Base-by-base conservation (phyloP, 108 stramenopile species). In the Nitzschia sp. region DNA sequence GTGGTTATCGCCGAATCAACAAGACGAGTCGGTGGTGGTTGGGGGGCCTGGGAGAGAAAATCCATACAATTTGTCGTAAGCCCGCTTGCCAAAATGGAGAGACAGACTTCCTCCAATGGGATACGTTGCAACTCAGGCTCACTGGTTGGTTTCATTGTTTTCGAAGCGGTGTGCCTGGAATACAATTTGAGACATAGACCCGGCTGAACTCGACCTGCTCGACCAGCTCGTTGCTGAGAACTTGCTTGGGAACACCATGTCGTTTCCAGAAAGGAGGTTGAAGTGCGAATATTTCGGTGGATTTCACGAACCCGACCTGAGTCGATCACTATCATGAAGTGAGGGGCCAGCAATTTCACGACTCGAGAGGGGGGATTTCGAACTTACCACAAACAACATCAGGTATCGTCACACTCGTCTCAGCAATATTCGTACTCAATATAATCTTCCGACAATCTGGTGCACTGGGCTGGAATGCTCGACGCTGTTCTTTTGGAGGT, bases 361-460 rank as follows among this genome's bases (percentile, higher is more conserved):
- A 8, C 6, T 34, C 19, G 0, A 29, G n/a, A 24, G 6, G 21
- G 7, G 25, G n/a, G 5, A 22, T 12, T 14, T 24, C 5, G 34
- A 25, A 63, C 80, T 74, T 65, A 82, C 81, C 86, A 62, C 83
- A 81, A 25, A 87, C 80, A 3, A 89, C 88, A 83, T 97, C 97
- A 29, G 91, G 88, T 71, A 99, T 96, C 19, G 99, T 99, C 51
- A 99, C 87, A 51, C 88, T 90, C 7, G 96, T 96, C 80, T 97
- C 96, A 0, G 93, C 93, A 38, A 97, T 95, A 79, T 96, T 75
- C 29, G 74, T 75, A 0, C 56, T 57, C 63, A 95, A 70, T 8
- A 93, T 81, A 0, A 98, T 83, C 73, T 98, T 96, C 54, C 81
- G 63, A 51, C 79, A 75, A 6, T 89, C 88, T 8, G 20, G 12